A percentile compares a stretch with the other conserved stretches of the same genome.
Conservation (phyloP, 1,139 yeast genomes). For the Hyphopichia khmerensis region DNA sequence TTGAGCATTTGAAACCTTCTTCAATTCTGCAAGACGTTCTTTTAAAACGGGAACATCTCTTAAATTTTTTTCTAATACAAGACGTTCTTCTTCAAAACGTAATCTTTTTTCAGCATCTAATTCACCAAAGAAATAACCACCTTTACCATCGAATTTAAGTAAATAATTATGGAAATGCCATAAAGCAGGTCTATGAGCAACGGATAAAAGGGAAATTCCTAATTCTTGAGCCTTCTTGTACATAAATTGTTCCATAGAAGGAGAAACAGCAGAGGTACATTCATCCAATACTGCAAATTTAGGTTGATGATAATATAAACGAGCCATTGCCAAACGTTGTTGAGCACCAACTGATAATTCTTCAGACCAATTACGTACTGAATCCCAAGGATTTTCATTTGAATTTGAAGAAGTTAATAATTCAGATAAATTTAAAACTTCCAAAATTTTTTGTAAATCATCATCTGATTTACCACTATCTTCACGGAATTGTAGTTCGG, state of each 20-base stretch:
- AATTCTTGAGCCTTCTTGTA: conserved; percentile 78
- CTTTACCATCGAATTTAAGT: conserved; percentile 82
- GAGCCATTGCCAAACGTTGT: conserved; percentile 90
- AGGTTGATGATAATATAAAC: conserved; percentile 87
- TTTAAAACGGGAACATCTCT: conserved; percentile 67
- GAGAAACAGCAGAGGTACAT: conserved; percentile 91
- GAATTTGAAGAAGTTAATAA: conserved; percentile 26
- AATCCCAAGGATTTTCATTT: conserved; percentile 53
- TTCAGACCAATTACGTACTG: conserved; percentile 81
- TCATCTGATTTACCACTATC: conserved; percentile 53
- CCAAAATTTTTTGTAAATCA: conserved; percentile 62
- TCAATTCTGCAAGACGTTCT: conserved; percentile 60
- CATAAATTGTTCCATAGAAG: conserved; percentile 89
- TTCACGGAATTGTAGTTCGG: conserved; percentile 55
- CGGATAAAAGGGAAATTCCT: conserved; percentile 83
- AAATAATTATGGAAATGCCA: conserved; percentile 90
- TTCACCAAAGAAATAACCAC: conserved; percentile 68
- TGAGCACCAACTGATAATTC: conserved; percentile 90
- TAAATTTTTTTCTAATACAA: conserved; percentile 60
- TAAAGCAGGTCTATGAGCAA: conserved; percentile 86
- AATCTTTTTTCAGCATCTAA: conserved; percentile 70
- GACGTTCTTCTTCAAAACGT: conserved; percentile 68
- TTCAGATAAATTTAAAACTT: conserved; percentile 58
- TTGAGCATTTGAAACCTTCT: conserved; percentile 49
- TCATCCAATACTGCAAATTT: conserved; percentile 93